phyloP scores from a whole-genome alignment of 2,329 filamentous ascomycete species.

The Neofusicoccum ribis region DNA sequence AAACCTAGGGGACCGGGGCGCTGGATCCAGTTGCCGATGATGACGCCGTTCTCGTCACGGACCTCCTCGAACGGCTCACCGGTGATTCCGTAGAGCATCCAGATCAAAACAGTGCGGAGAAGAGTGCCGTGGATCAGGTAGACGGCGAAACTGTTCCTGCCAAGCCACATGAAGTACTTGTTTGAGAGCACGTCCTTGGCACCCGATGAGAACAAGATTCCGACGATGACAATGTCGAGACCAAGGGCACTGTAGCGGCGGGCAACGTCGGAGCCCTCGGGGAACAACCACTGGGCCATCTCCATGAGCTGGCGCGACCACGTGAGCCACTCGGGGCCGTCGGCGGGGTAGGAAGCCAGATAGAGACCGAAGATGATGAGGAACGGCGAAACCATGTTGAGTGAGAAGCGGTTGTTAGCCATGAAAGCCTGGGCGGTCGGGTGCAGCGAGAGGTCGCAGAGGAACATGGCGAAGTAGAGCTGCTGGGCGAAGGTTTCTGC shows the following conservation, averaged over 20 bases:
- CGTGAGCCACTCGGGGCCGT: constrained; percentile 43
- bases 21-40: constrained; percentile 45
- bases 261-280: constrained; percentile 44
- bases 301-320: constrained; percentile 51
- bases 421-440: constrained; percentile 48
- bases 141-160: constrained; percentile 57
- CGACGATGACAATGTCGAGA: constrained; percentile 51
- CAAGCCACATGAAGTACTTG: constrained; percentile 54
- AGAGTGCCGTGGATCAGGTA: constrained; percentile 58
- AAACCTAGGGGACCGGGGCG: constrained; percentile 43
- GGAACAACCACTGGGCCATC: constrained; percentile 48
- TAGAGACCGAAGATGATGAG: constrained; percentile 48
- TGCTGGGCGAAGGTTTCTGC: constrained; percentile 57
- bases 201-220: constrained; percentile 52
- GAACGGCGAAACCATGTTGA: constrained; percentile 39
- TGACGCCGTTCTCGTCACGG: constrained; percentile 41
- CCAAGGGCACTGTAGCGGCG: constrained; percentile 49
- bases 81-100: constrained; percentile 55
- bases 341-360: constrained; percentile 51
- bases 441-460: constrained; percentile 53
- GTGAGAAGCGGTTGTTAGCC: constrained; percentile 40
- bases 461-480: constrained; percentile 53
- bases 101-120: constrained; percentile 52
- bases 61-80: constrained; percentile 45
- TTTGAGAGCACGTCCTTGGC: constrained; percentile 53